phyloP scores from a whole-genome alignment of 306 rosid genomes.

The Chamaecrista fasciculata region DNA sequence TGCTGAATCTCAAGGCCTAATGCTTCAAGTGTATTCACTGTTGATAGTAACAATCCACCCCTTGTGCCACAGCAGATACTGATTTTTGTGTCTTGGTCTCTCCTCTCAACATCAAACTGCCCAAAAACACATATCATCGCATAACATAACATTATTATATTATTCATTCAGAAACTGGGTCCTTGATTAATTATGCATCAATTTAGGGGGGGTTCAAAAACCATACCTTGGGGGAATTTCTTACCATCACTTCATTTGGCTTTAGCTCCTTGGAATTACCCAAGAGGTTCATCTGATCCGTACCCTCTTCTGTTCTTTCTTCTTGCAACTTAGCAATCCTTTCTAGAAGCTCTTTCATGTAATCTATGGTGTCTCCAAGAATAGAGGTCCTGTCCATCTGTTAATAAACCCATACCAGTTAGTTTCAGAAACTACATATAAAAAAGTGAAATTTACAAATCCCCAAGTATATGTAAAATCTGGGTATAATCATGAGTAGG shows the following conservation, averaged over 20 bases:
- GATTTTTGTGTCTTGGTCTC: constrained; percentile 64
- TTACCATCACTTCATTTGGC: constrained; percentile 64
- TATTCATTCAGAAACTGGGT: constrained; percentile 4
- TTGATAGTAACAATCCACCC: constrained; percentile 78
- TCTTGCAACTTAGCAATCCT: constrained; percentile 80
- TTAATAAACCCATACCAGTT: constrained; percentile 14
- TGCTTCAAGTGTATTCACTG: constrained; percentile 83
- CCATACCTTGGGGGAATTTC: constrained; percentile 90
- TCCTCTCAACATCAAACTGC: constrained; percentile 90
- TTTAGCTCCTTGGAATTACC: constrained; percentile 63
- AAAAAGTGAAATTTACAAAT: constrained; percentile 19
- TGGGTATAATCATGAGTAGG: constrained; percentile 19
- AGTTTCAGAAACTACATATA: constrained; percentile 6
- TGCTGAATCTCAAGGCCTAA: constrained; percentile 95
- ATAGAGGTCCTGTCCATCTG: constrained; percentile 99
- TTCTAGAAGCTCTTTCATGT: constrained; percentile 92
- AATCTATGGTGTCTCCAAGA: constrained; percentile 96
- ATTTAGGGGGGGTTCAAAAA: neutral
- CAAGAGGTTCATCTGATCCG: constrained; percentile 44
- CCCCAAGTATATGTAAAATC: neutral
- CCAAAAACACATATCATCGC: constrained; percentile 1
- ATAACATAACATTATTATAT: too few species aligned
- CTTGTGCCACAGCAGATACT: constrained; percentile 83
- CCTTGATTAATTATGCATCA: constrained; percentile 10
- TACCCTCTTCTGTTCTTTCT: constrained; percentile 53